A percentile compares a stretch with the other conserved stretches of the same genome.
phyloP scores from a whole-genome alignment of 2,329 filamentous ascomycete genomes.

The Meredithiella fracta region DNA sequence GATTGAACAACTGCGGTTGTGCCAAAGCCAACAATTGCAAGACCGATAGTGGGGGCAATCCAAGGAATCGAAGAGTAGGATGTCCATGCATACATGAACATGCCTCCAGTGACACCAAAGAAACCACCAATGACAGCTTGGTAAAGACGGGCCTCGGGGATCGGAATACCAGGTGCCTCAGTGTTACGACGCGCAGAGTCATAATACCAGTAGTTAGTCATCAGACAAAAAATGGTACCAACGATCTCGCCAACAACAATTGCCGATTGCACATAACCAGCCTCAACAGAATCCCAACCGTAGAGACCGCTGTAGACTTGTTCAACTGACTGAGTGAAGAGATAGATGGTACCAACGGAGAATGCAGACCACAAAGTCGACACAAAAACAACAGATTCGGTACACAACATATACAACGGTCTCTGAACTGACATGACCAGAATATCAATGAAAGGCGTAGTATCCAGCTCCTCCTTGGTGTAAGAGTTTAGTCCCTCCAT shows the following conservation, averaged over 20 bases:
- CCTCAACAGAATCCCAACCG: conserved; percentile 14
- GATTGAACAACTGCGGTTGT: conserved; percentile 30
- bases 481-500: conserved; percentile 5
- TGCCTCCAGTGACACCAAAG: conserved; percentile 22
- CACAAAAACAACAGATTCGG: conserved; percentile 32
- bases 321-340: conserved; percentile 18
- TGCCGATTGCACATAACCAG: conserved; percentile 13
- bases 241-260: conserved; percentile 13
- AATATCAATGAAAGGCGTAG: conserved; percentile 5
- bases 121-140: conserved; percentile 13
- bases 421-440: conserved; percentile 11
- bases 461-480: conserved; percentile 10
- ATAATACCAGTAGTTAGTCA: conserved; percentile 24
- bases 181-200: conserved; percentile 23
- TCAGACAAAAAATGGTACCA: conserved; percentile 14
- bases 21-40: conserved; percentile 32
- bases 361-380: conserved; percentile 29
- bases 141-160: conserved; percentile 13
- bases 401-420: conserved; percentile 18
- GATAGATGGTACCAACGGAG: conserved; percentile 17
- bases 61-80: conserved; percentile 27
- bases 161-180: conserved; percentile 21
- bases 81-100: conserved; percentile 36
- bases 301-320: conserved; percentile 16
- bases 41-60: conserved; percentile 30